Conservation (phyloP, 1,139 yeast species). For the Magnusiomyces starmeri region DNA sequence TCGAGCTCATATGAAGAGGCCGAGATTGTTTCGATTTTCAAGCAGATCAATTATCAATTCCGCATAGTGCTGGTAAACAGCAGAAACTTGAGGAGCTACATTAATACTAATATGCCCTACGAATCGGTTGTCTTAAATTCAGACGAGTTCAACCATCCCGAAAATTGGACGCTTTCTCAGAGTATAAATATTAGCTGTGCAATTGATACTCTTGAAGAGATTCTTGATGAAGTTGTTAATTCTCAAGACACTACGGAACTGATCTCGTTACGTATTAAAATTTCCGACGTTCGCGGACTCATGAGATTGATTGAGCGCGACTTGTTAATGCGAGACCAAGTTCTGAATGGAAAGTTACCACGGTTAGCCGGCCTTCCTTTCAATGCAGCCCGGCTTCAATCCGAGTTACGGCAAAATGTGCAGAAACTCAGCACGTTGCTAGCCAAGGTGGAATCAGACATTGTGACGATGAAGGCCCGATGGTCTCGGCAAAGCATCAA, state of each 20-base stretch:
- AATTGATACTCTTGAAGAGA: no score
- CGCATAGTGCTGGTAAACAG: constrained; percentile 5
- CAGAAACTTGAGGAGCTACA: background rate
- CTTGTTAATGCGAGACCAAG: background rate
- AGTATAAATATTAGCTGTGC: no score
- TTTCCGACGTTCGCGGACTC: no score
- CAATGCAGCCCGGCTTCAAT: background rate
- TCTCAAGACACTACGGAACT: background rate
- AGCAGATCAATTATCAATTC: constrained; percentile 3
- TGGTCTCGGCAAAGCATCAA: no score
- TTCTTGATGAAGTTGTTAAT: background rate
- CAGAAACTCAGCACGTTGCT: background rate
- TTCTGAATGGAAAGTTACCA: background rate
- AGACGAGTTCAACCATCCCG: background rate
- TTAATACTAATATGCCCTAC: constrained; percentile 2
- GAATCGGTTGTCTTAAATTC: background rate
- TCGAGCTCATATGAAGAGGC: constrained; percentile 3
- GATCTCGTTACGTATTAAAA: background rate
- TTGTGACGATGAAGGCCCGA: background rate
- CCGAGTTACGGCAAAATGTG: background rate
- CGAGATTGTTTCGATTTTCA: constrained; percentile 1
- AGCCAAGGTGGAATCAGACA: background rate
- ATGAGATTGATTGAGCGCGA: no score
- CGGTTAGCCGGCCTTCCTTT: background rate
- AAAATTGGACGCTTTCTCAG: background rate